phyloP scores from a whole-genome alignment of 352 stramenopile species.

The Phytophthora idaei region DNA sequence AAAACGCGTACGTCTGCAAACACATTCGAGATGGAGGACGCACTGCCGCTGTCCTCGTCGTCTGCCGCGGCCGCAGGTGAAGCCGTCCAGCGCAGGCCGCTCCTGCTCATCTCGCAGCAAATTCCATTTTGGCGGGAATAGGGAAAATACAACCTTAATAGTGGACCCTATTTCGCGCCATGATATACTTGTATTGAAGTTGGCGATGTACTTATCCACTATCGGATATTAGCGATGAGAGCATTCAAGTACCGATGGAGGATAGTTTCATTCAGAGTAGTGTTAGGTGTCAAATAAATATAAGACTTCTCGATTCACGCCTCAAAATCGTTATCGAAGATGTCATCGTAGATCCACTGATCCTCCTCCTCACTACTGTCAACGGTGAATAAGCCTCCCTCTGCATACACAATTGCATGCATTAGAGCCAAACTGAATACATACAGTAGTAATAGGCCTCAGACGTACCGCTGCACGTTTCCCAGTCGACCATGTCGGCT shows the following conservation, averaged over 20 bases:
- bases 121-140: conserved; percentile 25
- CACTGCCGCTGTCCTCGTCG: conserved; percentile 45
- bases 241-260: too few species aligned
- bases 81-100: conserved; percentile 19
- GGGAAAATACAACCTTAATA: conserved; percentile 5
- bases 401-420: conserved; percentile 3
- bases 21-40: conserved; percentile 66
- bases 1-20: conserved; percentile 59
- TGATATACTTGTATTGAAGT: neutral
- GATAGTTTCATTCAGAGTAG: neutral
- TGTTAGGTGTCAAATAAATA: neutral
- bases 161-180: conserved; percentile 10
- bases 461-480: conserved; percentile 62
- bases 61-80: conserved; percentile 11
- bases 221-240: neutral
- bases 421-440: conserved; percentile 7
- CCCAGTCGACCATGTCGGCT: conserved; percentile 67
- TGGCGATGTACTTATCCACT: too few species aligned
- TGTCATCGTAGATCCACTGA: conserved; percentile 61
- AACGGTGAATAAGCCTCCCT: conserved; percentile 43
- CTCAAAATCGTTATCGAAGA: conserved; percentile 76
- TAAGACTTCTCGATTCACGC: conserved; percentile 5
- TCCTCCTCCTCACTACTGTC: conserved; percentile 27
- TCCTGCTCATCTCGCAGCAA: conserved; percentile 21
- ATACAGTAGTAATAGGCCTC: neutral